Conservation (phyloP, 2,329 filamentous ascomycete genomes). For the Acephala macrosclerotiorum region DNA sequence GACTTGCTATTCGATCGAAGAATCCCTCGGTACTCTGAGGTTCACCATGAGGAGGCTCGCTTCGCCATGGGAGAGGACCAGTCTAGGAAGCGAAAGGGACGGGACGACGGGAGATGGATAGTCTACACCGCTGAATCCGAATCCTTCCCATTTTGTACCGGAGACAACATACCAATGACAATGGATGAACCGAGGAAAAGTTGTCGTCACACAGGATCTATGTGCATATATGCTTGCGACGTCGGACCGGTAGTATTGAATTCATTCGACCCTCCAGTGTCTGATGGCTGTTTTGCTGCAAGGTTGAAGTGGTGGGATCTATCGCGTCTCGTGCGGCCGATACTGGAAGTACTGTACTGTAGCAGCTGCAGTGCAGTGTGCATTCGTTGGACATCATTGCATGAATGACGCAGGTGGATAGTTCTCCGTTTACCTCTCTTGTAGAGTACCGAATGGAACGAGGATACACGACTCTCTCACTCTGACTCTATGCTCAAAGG, state of each 20-base stretch:
- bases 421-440: conserved; percentile 3
- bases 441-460: not conserved
- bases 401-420: conserved; percentile 24
- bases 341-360: not conserved
- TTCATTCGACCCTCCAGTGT: conserved; percentile 6
- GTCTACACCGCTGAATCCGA: conserved; percentile 33
- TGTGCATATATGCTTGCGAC: conserved; percentile 29
- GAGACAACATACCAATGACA: conserved; percentile 27
- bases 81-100: conserved; percentile 20
- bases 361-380: conserved; percentile 2
- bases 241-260: conserved; percentile 21
- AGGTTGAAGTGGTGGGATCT: not conserved
- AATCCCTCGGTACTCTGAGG: conserved; percentile 8
- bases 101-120: conserved; percentile 24
- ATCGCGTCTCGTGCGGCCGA: conserved; percentile 8
- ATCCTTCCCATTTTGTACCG: conserved; percentile 22
- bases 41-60: conserved; percentile 15
- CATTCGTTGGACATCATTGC: conserved; percentile 23
- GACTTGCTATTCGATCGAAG: conserved; percentile 3
- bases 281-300: conserved; percentile 9
- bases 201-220: conserved; percentile 31
- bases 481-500: not conserved
- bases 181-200: conserved; percentile 20
- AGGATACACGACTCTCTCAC: not conserved
- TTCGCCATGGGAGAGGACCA: conserved; percentile 12